Conservation (phyloP, 2,329 filamentous ascomycete genomes). For the Ophiocordyceps camponoti-floridani region DNA sequence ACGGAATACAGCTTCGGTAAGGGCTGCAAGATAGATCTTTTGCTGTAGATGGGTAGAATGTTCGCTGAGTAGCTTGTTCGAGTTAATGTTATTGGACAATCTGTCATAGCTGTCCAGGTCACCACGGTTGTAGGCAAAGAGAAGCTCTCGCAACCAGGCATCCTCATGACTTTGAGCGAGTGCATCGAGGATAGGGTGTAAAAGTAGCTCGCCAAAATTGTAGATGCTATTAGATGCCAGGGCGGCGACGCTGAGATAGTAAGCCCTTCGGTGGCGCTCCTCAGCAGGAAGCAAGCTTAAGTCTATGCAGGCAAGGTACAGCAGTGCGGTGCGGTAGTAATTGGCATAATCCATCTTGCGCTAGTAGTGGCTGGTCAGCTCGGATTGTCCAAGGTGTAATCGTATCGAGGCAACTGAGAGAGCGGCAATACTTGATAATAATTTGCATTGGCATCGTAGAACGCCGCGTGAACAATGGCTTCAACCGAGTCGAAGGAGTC, state of each 20-base stretch:
- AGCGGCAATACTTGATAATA: slow-evolving; percentile 56
- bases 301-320: slow-evolving; percentile 94
- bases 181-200: slow-evolving; percentile 87
- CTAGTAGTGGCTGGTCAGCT: slow-evolving; percentile 7
- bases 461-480: slow-evolving; percentile 85
- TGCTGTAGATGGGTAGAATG: slow-evolving; percentile 78
- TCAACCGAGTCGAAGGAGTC: slow-evolving; percentile 91
- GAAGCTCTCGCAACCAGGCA: slow-evolving; percentile 82
- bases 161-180: slow-evolving; percentile 52
- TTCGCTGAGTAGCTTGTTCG: slow-evolving; percentile 61
- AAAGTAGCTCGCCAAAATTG: slow-evolving; percentile 97
- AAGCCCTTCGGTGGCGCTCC: slow-evolving; percentile 70
- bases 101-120: slow-evolving; percentile 78
- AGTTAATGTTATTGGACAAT: slow-evolving; percentile 62
- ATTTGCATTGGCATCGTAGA: slow-evolving; percentile 87
- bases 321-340: slow-evolving; percentile 93
- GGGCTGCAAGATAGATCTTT: slow-evolving; percentile 92
- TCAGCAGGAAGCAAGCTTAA: slow-evolving; percentile 52
- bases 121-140: slow-evolving; percentile 94
- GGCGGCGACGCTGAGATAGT: slow-evolving; percentile 83
- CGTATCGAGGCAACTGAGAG: background rate
- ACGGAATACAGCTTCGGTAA: slow-evolving; percentile 92
- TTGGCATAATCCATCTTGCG: slow-evolving; percentile 80
- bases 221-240: slow-evolving; percentile 91
- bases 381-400: no score